Percentiles rank a stretch among this genome's conserved stretches.
phyloP scores from a whole-genome alignment of 495 filamentous ascomycete genomes.

The Xylaria palmicola region DNA sequence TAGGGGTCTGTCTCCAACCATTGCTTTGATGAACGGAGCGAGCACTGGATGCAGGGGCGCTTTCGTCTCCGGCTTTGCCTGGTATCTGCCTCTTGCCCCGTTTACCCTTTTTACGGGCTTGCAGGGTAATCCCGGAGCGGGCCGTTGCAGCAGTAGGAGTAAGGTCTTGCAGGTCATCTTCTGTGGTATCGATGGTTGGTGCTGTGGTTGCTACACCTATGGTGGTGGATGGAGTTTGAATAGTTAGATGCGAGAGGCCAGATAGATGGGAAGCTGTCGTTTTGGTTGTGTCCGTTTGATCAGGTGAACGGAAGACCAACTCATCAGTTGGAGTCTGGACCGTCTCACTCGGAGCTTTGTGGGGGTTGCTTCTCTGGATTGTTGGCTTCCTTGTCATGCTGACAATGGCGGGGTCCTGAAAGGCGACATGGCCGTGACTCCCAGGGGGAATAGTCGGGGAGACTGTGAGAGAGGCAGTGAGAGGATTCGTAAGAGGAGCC shows the following conservation, averaged over 20 bases:
- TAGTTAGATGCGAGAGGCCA: conserved; percentile 10
- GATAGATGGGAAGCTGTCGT: conserved; percentile 6
- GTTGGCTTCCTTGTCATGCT: conserved; percentile 39
- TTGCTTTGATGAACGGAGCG: conserved; percentile 47
- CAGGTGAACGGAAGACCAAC: conserved; percentile 25
- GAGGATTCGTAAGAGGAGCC: not conserved
- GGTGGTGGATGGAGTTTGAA: conserved; percentile 13
- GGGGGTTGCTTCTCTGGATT: conserved; percentile 13
- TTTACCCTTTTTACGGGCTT: conserved; percentile 32
- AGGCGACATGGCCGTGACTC: conserved; percentile 23
- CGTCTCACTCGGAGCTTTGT: conserved; percentile 38
- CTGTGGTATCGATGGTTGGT: not conserved
- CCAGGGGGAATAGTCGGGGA: not conserved
- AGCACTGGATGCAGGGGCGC: conserved; percentile 9
- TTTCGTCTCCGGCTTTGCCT: conserved; percentile 13
- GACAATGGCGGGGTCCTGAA: conserved; percentile 57
- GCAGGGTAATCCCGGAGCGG: conserved; percentile 8
- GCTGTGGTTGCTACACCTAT: not conserved
- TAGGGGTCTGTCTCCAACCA: conserved; percentile 83
- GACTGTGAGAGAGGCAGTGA: not conserved
- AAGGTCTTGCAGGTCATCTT: conserved; percentile 6
- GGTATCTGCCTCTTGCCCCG: conserved; percentile 35
- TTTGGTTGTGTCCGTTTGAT: conserved; percentile 22
- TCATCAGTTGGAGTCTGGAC: conserved; percentile 28
- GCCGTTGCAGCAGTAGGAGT: conserved; percentile 15